Conservation (phyloP, 1,284 basidiomycete genomes). For the Cutaneotrichosporon sp. region DNA sequence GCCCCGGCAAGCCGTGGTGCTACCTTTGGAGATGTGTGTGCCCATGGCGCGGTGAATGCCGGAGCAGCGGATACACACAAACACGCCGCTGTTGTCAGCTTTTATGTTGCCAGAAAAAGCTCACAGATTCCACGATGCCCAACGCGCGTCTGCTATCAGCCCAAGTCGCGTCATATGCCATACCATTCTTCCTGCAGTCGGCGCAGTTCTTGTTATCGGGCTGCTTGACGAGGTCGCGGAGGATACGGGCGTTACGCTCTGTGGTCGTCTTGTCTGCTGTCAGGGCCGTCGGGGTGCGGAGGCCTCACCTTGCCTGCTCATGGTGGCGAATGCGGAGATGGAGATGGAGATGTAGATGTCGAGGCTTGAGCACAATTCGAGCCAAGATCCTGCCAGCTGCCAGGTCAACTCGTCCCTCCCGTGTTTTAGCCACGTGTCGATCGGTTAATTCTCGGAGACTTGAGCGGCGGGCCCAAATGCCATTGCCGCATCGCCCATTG, state of each 20-base stretch:
- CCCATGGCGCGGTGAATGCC: slow-evolving; percentile 98
- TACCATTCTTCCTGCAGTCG: slow-evolving; percentile 89
- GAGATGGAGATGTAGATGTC: no score
- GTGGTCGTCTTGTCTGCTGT: slow-evolving; percentile 69
- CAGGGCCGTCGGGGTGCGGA: slow-evolving; percentile 4
- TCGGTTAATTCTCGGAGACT: not conserved
- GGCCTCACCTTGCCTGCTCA: slow-evolving; percentile 38
- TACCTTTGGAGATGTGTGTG: slow-evolving; percentile 82
- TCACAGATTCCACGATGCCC: slow-evolving; percentile 97
- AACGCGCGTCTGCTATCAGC: slow-evolving; percentile 70
- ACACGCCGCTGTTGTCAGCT: slow-evolving; percentile 61
- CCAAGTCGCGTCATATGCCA: slow-evolving; percentile 24
- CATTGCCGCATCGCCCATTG: not conserved
- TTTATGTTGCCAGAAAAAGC: slow-evolving; percentile 34
- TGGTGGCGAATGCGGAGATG: slow-evolving; percentile 3
- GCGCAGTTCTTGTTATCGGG: slow-evolving; percentile 92
- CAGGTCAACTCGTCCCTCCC: not conserved
- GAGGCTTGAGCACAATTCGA: no score
- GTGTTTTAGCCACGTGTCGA: not conserved
- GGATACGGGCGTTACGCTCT: slow-evolving; percentile 66
- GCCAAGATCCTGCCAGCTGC: not conserved
- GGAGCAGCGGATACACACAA: slow-evolving; percentile 95
- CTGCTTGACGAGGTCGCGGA: slow-evolving; percentile 76
- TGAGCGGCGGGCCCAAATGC: not conserved
- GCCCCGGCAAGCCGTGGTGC: slow-evolving; percentile 4